Evolutionary conservation across 2,329 filamentous ascomycete species (phyloP), one percentile per base, ranked within the genome.

Genomic region (Hyphodiscus sp.): DNA sequence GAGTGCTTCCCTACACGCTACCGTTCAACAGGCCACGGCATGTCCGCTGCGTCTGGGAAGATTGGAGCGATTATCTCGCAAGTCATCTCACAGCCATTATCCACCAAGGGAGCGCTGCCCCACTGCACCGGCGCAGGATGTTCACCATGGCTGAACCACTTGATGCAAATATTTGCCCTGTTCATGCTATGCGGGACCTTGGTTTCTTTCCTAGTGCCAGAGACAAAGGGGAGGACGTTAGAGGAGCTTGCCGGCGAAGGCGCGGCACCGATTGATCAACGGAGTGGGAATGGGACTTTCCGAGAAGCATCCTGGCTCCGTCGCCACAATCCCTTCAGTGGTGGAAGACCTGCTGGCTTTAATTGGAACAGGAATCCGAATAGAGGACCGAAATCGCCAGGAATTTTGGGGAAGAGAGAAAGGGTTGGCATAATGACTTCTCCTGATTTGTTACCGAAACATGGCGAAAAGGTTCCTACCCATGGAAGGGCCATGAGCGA

Each of bases 101-200:
- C 83, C 15, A 78, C 77, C 18, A 77, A 78, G 30, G 85, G 82
- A 23, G 73, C 78, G 0, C 69, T 73, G 0, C 70, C 73, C 8
- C 68, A 73, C 16, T 80, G 78, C 55, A 71, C 73, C 19, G 77
- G 78, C 0, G 74, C 69, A 1, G 64, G 63, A 8, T 80, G 78
- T 59, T 72, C 73, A 1, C 76, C 77, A 0, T 87, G 85, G 79
- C 76, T 91, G 51, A 79, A 87, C 67, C 82, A 86, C 53, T 79
- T 91, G 41, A 83, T 92, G 74, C 78, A 89, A 67, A 86, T 91
- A 41, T 91, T 89, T 68, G 86, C 86, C 0, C 74, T 89, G 10
- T 91, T 92, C 74, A 91, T 91, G 88, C 75, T 91, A 6, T 77
- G 79, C 49, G 89, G 89, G 38, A 79, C 81, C 46, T 70, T 89